Conservation (phyloP, 768 basidiomycete species). For the Boletus eberwhitei region DNA sequence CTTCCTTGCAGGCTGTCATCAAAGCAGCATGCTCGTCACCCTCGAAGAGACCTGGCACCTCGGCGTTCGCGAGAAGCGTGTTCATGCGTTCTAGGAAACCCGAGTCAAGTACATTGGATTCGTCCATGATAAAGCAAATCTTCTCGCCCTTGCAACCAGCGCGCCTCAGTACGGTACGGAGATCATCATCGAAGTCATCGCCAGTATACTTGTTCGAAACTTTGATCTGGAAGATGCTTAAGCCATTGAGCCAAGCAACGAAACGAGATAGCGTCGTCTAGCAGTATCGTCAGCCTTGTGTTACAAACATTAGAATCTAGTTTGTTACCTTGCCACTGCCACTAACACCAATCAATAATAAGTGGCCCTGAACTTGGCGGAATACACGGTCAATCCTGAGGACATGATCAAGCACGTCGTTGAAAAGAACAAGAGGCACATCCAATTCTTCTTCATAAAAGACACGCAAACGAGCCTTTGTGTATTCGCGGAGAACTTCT, state of each 20-base stretch:
- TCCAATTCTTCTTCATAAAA: slow-evolving; percentile 99
- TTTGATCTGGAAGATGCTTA: slow-evolving; percentile 99
- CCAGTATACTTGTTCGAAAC: slow-evolving; percentile 99
- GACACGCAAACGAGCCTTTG: slow-evolving; percentile 93
- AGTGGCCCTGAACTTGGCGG: slow-evolving; percentile 95
- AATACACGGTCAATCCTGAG: slow-evolving; percentile 98
- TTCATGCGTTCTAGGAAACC: slow-evolving; percentile 99
- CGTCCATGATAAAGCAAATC: slow-evolving; percentile 99
- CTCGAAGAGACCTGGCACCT: slow-evolving; percentile 99
- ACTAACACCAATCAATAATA: slow-evolving; percentile 95
- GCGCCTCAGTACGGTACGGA: slow-evolving; percentile 90
- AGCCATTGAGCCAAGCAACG: slow-evolving; percentile 99
- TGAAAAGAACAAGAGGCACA: slow-evolving; percentile 96
- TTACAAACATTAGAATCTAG: background rate
- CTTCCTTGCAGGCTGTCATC: slow-evolving; percentile 99
- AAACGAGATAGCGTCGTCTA: slow-evolving; percentile 97
- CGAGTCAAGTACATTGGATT: slow-evolving; percentile 98
- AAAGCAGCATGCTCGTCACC: slow-evolving; percentile 98
- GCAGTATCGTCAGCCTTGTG: slow-evolving; percentile 11
- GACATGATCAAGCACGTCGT: slow-evolving; percentile 97
- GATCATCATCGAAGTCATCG: slow-evolving; percentile 97
- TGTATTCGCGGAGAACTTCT: slow-evolving; percentile 90
- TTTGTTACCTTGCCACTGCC: slow-evolving; percentile 90
- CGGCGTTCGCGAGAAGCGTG: slow-evolving; percentile 97
- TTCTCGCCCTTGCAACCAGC: slow-evolving; percentile 99